These are phyloP conservation scores for Phytophthora tubulina DNA, from an alignment of 352 stramenopile genomes.

Conservation along the genomic window DNA sequence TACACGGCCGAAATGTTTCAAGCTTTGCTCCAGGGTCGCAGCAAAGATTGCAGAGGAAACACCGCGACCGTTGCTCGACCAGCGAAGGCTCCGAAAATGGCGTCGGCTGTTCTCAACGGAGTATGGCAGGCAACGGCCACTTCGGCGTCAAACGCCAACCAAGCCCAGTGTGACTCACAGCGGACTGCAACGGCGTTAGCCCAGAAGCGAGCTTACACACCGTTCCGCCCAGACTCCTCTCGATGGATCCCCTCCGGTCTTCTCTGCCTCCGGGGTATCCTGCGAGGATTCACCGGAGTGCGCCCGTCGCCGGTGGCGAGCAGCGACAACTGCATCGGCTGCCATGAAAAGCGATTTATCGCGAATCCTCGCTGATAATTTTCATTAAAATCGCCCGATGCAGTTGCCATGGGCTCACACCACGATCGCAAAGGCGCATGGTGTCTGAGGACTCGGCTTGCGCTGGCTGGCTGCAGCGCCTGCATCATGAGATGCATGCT, in stretches of 20 bases:
- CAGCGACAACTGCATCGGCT: not conserved
- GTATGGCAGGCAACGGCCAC: constrained; percentile 1
- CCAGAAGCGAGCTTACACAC: not conserved
- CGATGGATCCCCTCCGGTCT: constrained; percentile 31
- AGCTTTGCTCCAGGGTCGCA: not conserved
- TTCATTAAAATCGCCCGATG: constrained; percentile 1
- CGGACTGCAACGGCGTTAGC: constrained; percentile 4
- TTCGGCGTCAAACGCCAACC: constrained; percentile 10
- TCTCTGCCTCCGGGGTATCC: constrained; percentile 34
- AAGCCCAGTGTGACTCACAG: not conserved
- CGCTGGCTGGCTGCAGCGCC: not conserved
- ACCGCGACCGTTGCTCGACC: not conserved
- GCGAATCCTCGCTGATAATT: constrained; percentile 2
- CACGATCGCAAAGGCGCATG: not conserved
- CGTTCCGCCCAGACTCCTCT: constrained; percentile 6
- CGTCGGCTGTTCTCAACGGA: not conserved
- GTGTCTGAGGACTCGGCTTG: not conserved
- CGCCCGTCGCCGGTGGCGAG: constrained; percentile 8
- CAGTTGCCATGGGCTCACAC: not conserved
- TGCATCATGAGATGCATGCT: constrained; percentile 6
- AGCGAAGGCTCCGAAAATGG: constrained; percentile 4
- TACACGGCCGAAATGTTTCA: constrained; percentile 16
- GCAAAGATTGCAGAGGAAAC: not conserved
- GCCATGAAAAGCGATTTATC: not conserved
- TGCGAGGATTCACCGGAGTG: constrained; percentile 20